Percentiles rank a stretch among this genome's conserved stretches.
These are phyloP conservation scores for Calonectria pseudoturangicola DNA, from an alignment of 2,329 filamentous ascomycete genomes.

Conservation along the genomic window DNA sequence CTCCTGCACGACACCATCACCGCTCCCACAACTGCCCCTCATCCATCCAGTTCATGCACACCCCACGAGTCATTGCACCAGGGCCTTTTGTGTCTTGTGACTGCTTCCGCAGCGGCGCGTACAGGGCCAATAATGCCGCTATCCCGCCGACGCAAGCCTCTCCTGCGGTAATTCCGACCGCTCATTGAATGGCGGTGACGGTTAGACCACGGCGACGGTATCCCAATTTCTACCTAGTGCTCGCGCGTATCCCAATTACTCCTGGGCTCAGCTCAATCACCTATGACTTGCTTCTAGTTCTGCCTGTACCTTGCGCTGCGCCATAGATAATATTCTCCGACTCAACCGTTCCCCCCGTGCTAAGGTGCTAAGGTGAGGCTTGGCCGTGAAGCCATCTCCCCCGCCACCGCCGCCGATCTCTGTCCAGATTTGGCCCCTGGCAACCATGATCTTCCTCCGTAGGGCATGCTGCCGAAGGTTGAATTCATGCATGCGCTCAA, in stretches of 20 bases:
- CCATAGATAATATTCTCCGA: constrained; percentile 22
- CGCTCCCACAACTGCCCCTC: constrained; percentile 15
- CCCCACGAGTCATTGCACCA: constrained; percentile 37
- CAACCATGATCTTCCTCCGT: constrained; percentile 13
- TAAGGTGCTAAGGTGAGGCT: constrained; percentile 15
- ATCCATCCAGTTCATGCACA: constrained; percentile 34
- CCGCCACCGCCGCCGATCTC: constrained; percentile 17
- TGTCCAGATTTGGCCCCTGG: constrained; percentile 19
- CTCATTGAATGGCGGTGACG: constrained; percentile 35
- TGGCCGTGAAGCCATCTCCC: neutral
- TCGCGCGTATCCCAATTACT: neutral
- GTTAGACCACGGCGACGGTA: constrained; percentile 20
- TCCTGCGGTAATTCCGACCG: constrained; percentile 30
- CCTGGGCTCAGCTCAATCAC: neutral
- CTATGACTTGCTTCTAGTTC: constrained; percentile 10
- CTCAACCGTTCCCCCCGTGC: neutral
- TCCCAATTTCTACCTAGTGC: constrained; percentile 22
- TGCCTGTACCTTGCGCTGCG: neutral
- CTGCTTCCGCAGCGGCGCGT: constrained; percentile 29
- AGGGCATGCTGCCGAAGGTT: constrained; percentile 23
- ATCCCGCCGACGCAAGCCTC: constrained; percentile 2
- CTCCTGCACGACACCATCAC: constrained; percentile 32
- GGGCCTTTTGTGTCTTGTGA: constrained; percentile 19
- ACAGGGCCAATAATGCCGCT: constrained; percentile 25
- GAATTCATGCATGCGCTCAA: constrained; percentile 19